Evolutionary conservation across 257 asterid genomes (phyloP), one percentile per base, ranked within the genome.

Genomic region (Nicotiana tabacum): DNA sequence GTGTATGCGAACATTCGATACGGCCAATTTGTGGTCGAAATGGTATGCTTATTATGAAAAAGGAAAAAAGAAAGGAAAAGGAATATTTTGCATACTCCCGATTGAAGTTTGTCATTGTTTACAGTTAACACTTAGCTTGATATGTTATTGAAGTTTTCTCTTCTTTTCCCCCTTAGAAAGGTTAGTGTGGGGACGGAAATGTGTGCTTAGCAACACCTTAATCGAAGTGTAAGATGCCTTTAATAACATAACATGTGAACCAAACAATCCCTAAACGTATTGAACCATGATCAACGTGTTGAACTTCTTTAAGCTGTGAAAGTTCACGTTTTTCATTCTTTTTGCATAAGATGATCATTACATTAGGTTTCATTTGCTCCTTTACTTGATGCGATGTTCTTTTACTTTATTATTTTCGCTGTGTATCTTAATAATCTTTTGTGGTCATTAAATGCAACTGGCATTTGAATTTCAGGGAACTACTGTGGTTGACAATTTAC

Each of bases 401-500:
- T 72, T 72, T 24, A 24, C 78, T 72, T 46, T 72, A 13, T 72
- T 46, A 2, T 72, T 8, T 72, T 24, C 18, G 4, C 11, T 46
- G 29, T 24, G 24, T 24, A 7, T 24, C 9, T 46, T 8, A 46
- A 72, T 60, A 12, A 24, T n/a, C 37, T 13, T 21, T 74, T 24
- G 4, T 48, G 79, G 7, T 61, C 43, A 24, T 74, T 74, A 48
- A 24, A 48, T 12, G 62, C 3, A 15, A 6, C 62, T 24, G 29
- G 79, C 79, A 6, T 27, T 27, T 48, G 24, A 74, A 84, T 81
- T 82, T 46, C 84, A 94, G 98, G 99, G 99, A 83, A 91, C 93
- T 67, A 94, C 98, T 70, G 92, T 93, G 29, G 98, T 96, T 67
- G 97, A 94, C 90, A 96, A 96, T 91, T 89, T 96, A 64, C 85